A percentile compares a stretch with the other conserved stretches of the same genome.
Evolutionary conservation across 2,329 filamentous ascomycete genomes (phyloP).

Genomic region (Penicillium hordei): DNA sequence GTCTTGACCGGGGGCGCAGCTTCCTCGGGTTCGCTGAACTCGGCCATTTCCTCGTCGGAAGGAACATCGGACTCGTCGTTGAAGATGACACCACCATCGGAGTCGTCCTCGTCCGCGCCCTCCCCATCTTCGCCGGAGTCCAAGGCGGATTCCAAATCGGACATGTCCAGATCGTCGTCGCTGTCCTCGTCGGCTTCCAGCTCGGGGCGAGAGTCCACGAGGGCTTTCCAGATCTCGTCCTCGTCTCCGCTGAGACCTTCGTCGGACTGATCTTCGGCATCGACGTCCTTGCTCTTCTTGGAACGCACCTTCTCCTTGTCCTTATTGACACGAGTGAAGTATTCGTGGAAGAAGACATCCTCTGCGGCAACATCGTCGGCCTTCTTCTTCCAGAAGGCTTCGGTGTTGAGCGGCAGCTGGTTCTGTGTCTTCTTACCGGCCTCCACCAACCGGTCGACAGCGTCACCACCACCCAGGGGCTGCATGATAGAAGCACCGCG

Average conservation of each 20-base stretch:
- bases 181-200: constrained; percentile 62
- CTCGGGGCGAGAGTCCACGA: constrained; percentile 78
- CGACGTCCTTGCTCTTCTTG: constrained; percentile 57
- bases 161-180: constrained; percentile 60
- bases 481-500: constrained; percentile 96
- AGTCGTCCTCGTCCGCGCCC: constrained; percentile 43
- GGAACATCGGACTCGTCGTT: constrained; percentile 50
- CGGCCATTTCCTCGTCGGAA: constrained; percentile 48
- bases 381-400: constrained; percentile 89
- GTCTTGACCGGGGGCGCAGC: constrained; percentile 18
- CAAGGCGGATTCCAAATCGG: constrained; percentile 55
- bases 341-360: constrained; percentile 97
- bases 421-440: constrained; percentile 58
- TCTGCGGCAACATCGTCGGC: constrained; percentile 83
- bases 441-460: constrained; percentile 61
- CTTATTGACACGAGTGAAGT: constrained; percentile 78
- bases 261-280: constrained; percentile 43
- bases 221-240: constrained; percentile 87
- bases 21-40: constrained; percentile 50
- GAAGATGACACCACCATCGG: constrained; percentile 49
- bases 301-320: constrained; percentile 51
- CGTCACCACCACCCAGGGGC: constrained; percentile 68
- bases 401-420: constrained; percentile 72
- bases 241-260: constrained; percentile 62
- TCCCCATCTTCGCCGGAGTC: constrained; percentile 46